Base-by-base conservation (phyloP, 805 yeast species). In the Metschnikowia corniflorae region DNA sequence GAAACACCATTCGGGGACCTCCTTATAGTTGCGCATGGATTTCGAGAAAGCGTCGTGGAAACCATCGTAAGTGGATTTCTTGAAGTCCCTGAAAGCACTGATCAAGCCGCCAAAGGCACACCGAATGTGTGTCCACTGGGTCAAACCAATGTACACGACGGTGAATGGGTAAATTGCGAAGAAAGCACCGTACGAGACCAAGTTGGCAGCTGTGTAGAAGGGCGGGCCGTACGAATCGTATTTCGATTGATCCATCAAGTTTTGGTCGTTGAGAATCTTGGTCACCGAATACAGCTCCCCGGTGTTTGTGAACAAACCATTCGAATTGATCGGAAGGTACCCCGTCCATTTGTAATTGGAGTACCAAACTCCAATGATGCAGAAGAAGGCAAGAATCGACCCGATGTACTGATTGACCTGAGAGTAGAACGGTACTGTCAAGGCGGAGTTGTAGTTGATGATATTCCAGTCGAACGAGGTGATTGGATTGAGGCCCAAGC, bases 1-100 rank as follows among this genome's bases (percentile, higher is more conserved):
- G 40, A 54, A 60, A 2, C 45, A 49, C 60, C 61, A 58, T 27
- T 61, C 65, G 4, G 65, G 67, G 15, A 58, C 64, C 44, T 61
- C 67, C 25, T 49, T 52, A 32, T 61, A 61, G 13, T 50, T 48
- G 25, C 45, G 44, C 67, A 61, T 62, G 55, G 60, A 55, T 31
- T 47, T 50, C 23, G 58, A 43, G 31, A 54, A 61, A 3, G 66
- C 61, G 37, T 62, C 68, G 29, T 56, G 39, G 35, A 53, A 61
- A 0, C 60, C 67, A 19, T 57, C 61, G 34, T 50, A 58, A 8
- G 56, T 49, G 1, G 66, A 58, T 26, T 45, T 44, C 10, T 32
- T 43, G 42, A 46, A 46, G 40, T 50, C 35, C n/a, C 31, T 53
- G 17, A 58, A 20, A 2, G 49, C 31, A 3, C 35, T 31, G 18